These are phyloP conservation scores for Pseudonectria buxi DNA, from an alignment of 2,329 filamentous ascomycete genomes.

Conservation along the genomic window DNA sequence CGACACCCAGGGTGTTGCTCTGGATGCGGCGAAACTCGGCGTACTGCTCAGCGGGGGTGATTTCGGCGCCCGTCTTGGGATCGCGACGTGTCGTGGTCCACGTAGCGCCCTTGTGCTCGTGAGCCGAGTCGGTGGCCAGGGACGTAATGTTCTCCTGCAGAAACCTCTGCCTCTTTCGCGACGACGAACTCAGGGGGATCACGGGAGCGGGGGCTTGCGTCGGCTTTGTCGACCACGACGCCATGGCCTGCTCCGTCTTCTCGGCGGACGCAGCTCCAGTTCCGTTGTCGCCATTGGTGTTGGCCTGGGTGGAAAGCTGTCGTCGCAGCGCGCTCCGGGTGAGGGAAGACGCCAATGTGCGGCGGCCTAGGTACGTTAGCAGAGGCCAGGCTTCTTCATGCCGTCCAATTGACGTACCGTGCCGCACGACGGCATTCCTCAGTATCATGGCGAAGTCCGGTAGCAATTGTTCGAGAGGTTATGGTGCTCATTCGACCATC, in stretches of 20 bases:
- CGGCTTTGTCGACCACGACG: slow-evolving; percentile 14
- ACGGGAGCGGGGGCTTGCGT: slow-evolving; percentile 9
- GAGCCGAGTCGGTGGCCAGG: slow-evolving; percentile 28
- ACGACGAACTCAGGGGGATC: slow-evolving; percentile 16
- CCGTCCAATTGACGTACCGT: slow-evolving; percentile 37
- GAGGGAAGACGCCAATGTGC: slow-evolving; percentile 41
- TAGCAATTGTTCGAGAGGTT: slow-evolving; percentile 9
- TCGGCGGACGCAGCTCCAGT: slow-evolving; percentile 9
- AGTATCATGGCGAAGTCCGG: slow-evolving; percentile 44
- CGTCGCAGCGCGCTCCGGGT: slow-evolving; percentile 27
- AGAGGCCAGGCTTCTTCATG: background rate
- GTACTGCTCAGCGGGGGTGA: slow-evolving; percentile 34
- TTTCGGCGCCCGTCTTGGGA: slow-evolving; percentile 28
- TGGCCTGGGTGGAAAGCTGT: slow-evolving; percentile 27
- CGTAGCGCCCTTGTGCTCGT: slow-evolving; percentile 25
- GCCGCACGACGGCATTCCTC: slow-evolving; percentile 47
- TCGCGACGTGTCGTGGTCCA: slow-evolving; percentile 28
- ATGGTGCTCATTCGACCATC: slow-evolving; percentile 15
- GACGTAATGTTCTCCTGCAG: slow-evolving; percentile 28
- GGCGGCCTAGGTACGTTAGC: slow-evolving; percentile 39
- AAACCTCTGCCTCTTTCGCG: slow-evolving; percentile 28
- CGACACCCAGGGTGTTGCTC: slow-evolving; percentile 39
- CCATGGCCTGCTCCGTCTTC: slow-evolving; percentile 4
- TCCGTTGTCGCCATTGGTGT: slow-evolving; percentile 11
- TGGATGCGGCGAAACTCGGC: slow-evolving; percentile 32